Conservation (phyloP, 148 eudicot species). For the Salicornia ramosissima region DNA sequence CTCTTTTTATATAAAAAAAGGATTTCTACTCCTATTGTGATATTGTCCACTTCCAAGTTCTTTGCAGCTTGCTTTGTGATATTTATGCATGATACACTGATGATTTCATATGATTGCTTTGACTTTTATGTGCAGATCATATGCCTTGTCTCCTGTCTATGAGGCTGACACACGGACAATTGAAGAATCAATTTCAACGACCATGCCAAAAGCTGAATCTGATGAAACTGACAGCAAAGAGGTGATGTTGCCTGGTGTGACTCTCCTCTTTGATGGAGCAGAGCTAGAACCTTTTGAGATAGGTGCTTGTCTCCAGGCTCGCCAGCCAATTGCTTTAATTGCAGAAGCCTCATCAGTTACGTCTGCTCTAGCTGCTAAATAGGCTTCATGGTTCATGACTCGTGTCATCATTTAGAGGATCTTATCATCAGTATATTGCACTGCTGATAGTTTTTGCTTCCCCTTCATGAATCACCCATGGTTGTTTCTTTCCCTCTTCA, state of each 20-base stretch:
- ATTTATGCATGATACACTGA: neutral
- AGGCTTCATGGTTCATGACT: slow-evolving; percentile 16
- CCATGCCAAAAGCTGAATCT: slow-evolving; percentile 48
- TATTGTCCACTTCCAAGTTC: too few relatives aligned
- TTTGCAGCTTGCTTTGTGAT: neutral
- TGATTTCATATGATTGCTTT: slow-evolving; percentile 6
- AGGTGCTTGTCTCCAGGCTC: slow-evolving; percentile 94
- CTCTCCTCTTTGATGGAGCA: slow-evolving; percentile 86
- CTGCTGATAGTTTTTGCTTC: neutral
- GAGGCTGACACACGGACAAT: slow-evolving; percentile 63
- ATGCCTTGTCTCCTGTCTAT: slow-evolving; percentile 62
- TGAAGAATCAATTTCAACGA: slow-evolving; percentile 47
- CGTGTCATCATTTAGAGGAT: slow-evolving; percentile 2
- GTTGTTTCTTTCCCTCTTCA: slow-evolving; percentile 11
- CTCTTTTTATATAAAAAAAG: neutral
- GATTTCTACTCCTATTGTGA: too few relatives aligned
- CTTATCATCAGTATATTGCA: neutral
- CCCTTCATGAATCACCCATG: slow-evolving; percentile 8
- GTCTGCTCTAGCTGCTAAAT: slow-evolving; percentile 47
- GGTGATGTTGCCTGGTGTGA: slow-evolving; percentile 82
- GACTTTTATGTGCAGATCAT: slow-evolving; percentile 54
- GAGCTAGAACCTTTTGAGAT: slow-evolving; percentile 83
- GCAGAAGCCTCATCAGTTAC: slow-evolving; percentile 85
- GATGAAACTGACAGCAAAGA: slow-evolving; percentile 80
- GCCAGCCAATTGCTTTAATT: slow-evolving; percentile 75